phyloP scores from a whole-genome alignment of 2,329 filamentous ascomycete species.

The Tolypocladium inflatum region DNA sequence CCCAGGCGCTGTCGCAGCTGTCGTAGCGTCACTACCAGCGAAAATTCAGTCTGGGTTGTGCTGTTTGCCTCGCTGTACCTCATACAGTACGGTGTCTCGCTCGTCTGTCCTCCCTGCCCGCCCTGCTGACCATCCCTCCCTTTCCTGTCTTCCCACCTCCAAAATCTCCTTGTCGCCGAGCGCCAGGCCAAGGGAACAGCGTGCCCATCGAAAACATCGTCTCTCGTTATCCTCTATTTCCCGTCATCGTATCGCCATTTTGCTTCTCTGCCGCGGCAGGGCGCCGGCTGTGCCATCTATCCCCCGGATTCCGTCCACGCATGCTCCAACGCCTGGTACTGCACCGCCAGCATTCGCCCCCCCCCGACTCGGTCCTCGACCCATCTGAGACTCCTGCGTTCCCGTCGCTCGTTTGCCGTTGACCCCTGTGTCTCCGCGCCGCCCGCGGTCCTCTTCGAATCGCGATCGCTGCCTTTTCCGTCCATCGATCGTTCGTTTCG shows the following conservation, averaged over 20 bases:
- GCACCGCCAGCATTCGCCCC: neutral
- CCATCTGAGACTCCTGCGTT: neutral
- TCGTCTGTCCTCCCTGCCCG: neutral
- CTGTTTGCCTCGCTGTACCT: too few relatives aligned
- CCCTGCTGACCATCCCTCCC: constrained; percentile 1
- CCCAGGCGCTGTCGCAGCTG: neutral
- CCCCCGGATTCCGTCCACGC: neutral
- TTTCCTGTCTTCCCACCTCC: neutral
- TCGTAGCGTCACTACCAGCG: neutral
- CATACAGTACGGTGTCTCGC: neutral
- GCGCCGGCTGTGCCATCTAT: neutral
- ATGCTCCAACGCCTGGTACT: neutral
- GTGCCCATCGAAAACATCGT: neutral
- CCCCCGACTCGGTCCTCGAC: neutral
- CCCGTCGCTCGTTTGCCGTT: neutral
- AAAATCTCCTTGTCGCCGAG: neutral
- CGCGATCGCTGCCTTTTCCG: neutral
- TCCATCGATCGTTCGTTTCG: neutral
- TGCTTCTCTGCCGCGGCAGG: neutral
- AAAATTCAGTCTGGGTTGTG: neutral
- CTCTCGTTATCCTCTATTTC: neutral
- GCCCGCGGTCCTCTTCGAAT: neutral
- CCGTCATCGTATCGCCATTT: neutral
- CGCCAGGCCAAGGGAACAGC: neutral
- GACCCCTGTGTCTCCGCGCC: neutral